phyloP scores from a whole-genome alignment of 2,329 filamentous ascomycete species.

The Talaromyces sp. region DNA sequence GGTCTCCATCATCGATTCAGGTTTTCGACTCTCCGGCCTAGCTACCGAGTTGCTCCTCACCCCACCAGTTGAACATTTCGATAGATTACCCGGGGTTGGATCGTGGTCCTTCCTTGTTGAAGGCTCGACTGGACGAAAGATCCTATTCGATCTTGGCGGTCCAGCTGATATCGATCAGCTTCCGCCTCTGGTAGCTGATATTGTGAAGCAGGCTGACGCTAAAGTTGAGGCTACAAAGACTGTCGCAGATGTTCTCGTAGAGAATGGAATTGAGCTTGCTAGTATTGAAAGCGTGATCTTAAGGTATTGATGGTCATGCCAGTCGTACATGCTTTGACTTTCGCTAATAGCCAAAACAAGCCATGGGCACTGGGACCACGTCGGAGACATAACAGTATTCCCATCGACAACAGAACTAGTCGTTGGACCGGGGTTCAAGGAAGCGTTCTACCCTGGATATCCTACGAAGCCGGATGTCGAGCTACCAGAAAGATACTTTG shows the following conservation, averaged over 20 bases:
- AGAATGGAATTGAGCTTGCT: conserved; percentile 32
- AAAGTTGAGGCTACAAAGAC: neutral
- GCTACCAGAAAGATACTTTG: conserved; percentile 42
- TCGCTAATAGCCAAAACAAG: conserved; percentile 27
- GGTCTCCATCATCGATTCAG: conserved; percentile 9
- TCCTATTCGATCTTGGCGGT: conserved; percentile 49
- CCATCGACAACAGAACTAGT: conserved; percentile 42
- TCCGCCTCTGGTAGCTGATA: conserved; percentile 23
- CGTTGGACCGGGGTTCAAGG: conserved; percentile 49
- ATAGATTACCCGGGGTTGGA: neutral
- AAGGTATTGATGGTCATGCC: conserved; percentile 24
- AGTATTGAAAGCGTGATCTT: conserved; percentile 31
- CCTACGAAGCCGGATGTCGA: conserved; percentile 40
- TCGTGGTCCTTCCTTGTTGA: conserved; percentile 27
- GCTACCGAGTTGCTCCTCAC: neutral
- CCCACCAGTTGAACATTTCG: neutral
- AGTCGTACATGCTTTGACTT: conserved; percentile 29
- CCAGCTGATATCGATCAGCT: conserved; percentile 47
- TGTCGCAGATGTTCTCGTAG: conserved; percentile 42
- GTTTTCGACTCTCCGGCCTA: conserved; percentile 1
- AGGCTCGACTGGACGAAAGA: conserved; percentile 34
- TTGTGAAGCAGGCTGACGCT: neutral
- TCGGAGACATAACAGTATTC: conserved; percentile 45
- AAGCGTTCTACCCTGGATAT: conserved; percentile 44
- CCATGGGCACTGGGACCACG: conserved; percentile 42